These are phyloP conservation scores for Tulasnella sp. DNA, from an alignment of 768 basidiomycete genomes.

Conservation along the genomic window DNA sequence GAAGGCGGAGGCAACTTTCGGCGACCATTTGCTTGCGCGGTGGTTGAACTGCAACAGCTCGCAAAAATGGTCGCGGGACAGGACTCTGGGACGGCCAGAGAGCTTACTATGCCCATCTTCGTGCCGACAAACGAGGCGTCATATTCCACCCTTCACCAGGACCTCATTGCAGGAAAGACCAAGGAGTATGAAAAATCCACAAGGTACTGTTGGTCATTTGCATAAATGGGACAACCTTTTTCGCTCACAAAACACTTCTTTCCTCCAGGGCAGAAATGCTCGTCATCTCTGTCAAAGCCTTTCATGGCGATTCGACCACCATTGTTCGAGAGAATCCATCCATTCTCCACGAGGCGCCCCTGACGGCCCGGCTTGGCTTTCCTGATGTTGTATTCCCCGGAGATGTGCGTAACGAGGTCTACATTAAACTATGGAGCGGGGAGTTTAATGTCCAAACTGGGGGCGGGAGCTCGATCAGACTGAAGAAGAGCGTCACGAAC, in stretches of 20 bases:
- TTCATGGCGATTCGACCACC: slow-evolving; percentile 67
- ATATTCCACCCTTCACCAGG: slow-evolving; percentile 92
- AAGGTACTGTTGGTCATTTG: slow-evolving; percentile 41
- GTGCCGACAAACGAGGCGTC: slow-evolving; percentile 70
- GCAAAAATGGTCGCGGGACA: slow-evolving; percentile 53
- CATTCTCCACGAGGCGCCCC: slow-evolving; percentile 67
- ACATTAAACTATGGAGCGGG: slow-evolving; percentile 92
- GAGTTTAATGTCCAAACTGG: slow-evolving; percentile 54
- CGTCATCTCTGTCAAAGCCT: slow-evolving; percentile 74
- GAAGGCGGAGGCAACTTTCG: slow-evolving; percentile 38
- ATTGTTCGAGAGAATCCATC: slow-evolving; percentile 78
- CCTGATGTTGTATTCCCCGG: slow-evolving; percentile 94
- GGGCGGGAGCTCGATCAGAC: slow-evolving; percentile 33
- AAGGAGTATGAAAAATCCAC: slow-evolving; percentile 77
- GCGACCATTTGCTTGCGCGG: slow-evolving; percentile 92
- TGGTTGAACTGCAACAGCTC: slow-evolving; percentile 73
- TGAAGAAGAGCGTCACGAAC: slow-evolving; percentile 18
- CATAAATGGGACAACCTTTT: slow-evolving; percentile 4
- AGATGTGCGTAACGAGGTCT: slow-evolving; percentile 86
- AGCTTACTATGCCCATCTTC: slow-evolving; percentile 82
- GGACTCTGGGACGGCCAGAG: slow-evolving; percentile 54
- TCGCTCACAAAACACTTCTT: slow-evolving; percentile 27
- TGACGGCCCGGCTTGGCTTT: slow-evolving; percentile 82
- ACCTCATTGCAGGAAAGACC: slow-evolving; percentile 69
- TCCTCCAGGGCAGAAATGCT: slow-evolving; percentile 67